Base-by-base conservation (phyloP, 163 green algal genomes). In the Trebouxiophyceae sp. region DNA sequence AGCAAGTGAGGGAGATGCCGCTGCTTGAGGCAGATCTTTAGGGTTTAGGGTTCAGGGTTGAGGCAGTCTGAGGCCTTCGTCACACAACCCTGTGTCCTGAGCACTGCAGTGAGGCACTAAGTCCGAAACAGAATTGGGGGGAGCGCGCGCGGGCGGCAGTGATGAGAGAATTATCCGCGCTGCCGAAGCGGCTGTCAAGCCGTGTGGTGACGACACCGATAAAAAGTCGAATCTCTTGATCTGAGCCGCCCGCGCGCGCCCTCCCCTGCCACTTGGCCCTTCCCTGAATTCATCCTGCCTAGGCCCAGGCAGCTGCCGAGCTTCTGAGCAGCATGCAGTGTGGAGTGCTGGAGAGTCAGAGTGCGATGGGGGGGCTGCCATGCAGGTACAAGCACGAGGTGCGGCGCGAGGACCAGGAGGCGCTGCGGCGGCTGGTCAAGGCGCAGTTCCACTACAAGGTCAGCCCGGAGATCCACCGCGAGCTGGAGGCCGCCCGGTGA, bases 381-480 rank as follows among this genome's bases (percentile, higher is more conserved):
- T 32, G 29, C 68, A 87, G 81, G 57, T 96, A 96, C 74, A 96
- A 96, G 79, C 72, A 90, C 33, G 89, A 97, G 72, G 82, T 98
- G 33, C 67, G 80, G 1, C 64, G 66, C 8, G 84, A 90, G 63
- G 89, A 97, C 76, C 88, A 89, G 71, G 70, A 73, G 33, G 71
- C 71, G 33, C 74, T 98, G 59, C 75, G 75, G 33, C 74, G 78
- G 69, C 80, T 97, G 58, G 80, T 86, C 46, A 76, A 68, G 33
- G 57, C 45, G 39, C 88, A 97, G 75, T 75, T 83, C 55, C 91
- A 97, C 78, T 90, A 97, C 71, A 67, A 84, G 63, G 83, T 97
- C 26, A 90, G 84, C 0, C 91, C 91, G 0, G 91, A 97, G 77
- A 78, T 97, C 1, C 50, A 86, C 34, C 80, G 92, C 0, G 92